Evolutionary conservation across 2,329 filamentous ascomycete genomes (phyloP).

Genomic region (Pseudocercospora macadamiae): DNA sequence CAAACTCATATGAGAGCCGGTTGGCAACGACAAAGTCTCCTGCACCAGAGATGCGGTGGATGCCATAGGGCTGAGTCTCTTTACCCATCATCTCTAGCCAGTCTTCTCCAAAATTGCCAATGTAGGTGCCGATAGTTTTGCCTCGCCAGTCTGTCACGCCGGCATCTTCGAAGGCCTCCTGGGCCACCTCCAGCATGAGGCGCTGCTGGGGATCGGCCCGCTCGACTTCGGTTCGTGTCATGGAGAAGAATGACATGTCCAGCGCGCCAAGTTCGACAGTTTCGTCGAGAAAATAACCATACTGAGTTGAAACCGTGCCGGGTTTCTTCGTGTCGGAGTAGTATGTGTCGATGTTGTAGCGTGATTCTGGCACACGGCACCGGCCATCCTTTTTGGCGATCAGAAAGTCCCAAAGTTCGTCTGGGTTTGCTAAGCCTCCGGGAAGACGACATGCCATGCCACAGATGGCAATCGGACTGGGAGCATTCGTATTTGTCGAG

Average conservation of each 20-base stretch:
- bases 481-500: no score
- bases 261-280: slow-evolving; percentile 1
- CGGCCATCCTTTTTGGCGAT: slow-evolving; percentile 10
- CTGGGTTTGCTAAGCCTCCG: not conserved
- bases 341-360: slow-evolving; percentile 10
- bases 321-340: slow-evolving; percentile 3
- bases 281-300: slow-evolving; percentile 11
- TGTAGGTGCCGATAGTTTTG: slow-evolving; percentile 7
- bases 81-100: slow-evolving; percentile 8
- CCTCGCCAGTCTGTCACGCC: slow-evolving; percentile 15
- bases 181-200: slow-evolving; percentile 26
- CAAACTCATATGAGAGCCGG: slow-evolving; percentile 27
- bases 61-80: slow-evolving; percentile 4
- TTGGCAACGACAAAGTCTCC: slow-evolving; percentile 19
- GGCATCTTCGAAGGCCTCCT: slow-evolving; percentile 23
- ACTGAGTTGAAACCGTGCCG: not conserved
- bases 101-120: slow-evolving; percentile 22
- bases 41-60: not conserved
- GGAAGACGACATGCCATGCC: slow-evolving; percentile 6
- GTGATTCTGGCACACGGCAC: not conserved
- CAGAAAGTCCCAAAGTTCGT: slow-evolving; percentile 8
- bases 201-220: slow-evolving; percentile 31
- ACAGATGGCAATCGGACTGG: slow-evolving; percentile 8
- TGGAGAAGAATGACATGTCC: slow-evolving; percentile 8
- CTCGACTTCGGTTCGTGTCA: slow-evolving; percentile 6